Conservation (phyloP, 1,284 basidiomycete genomes). For the Exsudoporus floridanus region DNA sequence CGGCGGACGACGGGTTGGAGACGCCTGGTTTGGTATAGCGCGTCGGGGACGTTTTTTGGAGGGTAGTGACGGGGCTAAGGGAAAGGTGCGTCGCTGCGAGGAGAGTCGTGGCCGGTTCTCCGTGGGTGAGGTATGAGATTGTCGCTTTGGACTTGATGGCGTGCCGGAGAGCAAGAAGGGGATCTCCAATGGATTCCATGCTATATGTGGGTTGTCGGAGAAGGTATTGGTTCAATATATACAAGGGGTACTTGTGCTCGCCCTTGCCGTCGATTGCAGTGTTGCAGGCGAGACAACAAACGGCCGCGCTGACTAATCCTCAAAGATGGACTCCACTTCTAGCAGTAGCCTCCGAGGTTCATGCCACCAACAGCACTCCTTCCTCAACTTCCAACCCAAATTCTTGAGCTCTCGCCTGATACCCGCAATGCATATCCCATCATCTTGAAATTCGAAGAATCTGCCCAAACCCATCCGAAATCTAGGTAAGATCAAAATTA, state of each 20-base stretch:
- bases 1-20: conserved; percentile 38
- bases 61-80: conserved; percentile 50
- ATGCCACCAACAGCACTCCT: neutral
- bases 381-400: neutral
- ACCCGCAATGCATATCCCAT: neutral
- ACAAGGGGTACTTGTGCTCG: neutral
- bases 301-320: neutral
- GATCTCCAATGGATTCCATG: conserved; percentile 39
- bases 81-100: conserved; percentile 63
- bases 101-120: conserved; percentile 49
- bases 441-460: neutral
- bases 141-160: conserved; percentile 52
- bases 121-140: conserved; percentile 52
- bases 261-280: neutral
- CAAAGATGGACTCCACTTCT: too few relatives aligned
- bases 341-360: too few relatives aligned
- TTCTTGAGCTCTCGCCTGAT: neutral
- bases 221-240: neutral
- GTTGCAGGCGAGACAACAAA: neutral
- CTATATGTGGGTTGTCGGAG: neutral
- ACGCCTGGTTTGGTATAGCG: conserved; percentile 65
- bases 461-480: neutral
- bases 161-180: conserved; percentile 54
- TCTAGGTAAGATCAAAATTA: neutral
- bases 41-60: conserved; percentile 73